Conservation (phyloP, 768 basidiomycete species). For the button mushroom (Agaricus bisporus) region DNA sequence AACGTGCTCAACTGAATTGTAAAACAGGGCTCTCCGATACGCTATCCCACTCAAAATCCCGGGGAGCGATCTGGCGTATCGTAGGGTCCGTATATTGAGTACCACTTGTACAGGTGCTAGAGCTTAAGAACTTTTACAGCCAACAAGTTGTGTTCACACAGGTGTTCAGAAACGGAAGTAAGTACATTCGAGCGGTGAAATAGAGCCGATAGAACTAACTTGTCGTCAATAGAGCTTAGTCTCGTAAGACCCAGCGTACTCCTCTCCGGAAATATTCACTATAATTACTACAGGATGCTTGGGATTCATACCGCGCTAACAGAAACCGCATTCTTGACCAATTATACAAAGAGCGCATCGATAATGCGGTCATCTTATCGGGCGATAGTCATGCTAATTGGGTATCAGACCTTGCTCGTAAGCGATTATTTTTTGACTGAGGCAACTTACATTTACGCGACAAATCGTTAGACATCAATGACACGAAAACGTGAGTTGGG, state of each 20-base stretch:
- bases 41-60: slow-evolving; percentile 35
- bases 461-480: slow-evolving; percentile 35
- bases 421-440: background rate
- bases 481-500: slow-evolving; percentile 33
- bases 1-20: background rate
- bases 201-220: background rate
- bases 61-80: slow-evolving; percentile 50
- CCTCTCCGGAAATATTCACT: background rate
- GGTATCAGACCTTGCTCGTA: slow-evolving; percentile 50
- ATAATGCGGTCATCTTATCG: slow-evolving; percentile 51
- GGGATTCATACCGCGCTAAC: slow-evolving; percentile 57
- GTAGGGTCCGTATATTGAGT: slow-evolving; percentile 29
- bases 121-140: slow-evolving; percentile 17
- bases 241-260: background rate
- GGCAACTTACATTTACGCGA: background rate
- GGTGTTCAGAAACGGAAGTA: slow-evolving; percentile 19
- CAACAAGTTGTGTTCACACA: slow-evolving; percentile 55
- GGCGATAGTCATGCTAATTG: slow-evolving; percentile 60
- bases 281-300: slow-evolving; percentile 36
- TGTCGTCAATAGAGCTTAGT: background rate
- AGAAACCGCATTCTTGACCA: slow-evolving; percentile 39
- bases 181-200: too few relatives aligned
- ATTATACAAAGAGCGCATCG: slow-evolving; percentile 41
- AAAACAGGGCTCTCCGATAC: slow-evolving; percentile 38
- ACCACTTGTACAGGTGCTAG: too few relatives aligned